These are phyloP conservation scores for Leucoagaricus sp. DNA, from an alignment of 1,284 basidiomycete species.

Conservation along the genomic window DNA sequence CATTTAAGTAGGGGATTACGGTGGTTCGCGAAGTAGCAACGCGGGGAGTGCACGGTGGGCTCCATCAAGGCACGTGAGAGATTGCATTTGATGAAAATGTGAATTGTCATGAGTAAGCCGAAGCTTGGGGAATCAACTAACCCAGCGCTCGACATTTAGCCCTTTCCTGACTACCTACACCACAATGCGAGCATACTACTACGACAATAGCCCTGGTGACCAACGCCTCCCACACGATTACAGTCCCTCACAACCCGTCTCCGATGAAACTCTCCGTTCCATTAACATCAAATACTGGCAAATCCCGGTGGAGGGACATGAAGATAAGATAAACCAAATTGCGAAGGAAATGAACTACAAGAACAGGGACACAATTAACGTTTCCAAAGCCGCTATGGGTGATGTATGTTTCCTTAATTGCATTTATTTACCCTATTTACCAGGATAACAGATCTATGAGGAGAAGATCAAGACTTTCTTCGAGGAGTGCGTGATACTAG, in stretches of 20 bases:
- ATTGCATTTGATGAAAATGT: too few relatives aligned
- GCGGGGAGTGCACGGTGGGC: too few relatives aligned
- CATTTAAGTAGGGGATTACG: too few relatives aligned
- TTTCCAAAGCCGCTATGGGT: slow-evolving; percentile 74
- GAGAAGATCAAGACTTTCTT: slow-evolving; percentile 80
- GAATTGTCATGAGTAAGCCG: too few relatives aligned
- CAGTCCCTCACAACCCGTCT: slow-evolving; percentile 52
- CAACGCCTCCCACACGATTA: slow-evolving; percentile 77
- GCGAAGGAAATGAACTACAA: slow-evolving; percentile 73
- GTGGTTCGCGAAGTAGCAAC: too few relatives aligned
- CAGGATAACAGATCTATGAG: slow-evolving; percentile 55
- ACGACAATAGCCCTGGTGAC: slow-evolving; percentile 75
- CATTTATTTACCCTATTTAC: background rate
- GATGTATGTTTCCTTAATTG: slow-evolving; percentile 40
- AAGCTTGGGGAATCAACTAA: too few relatives aligned
- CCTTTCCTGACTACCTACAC: too few relatives aligned
- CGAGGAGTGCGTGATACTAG: slow-evolving; percentile 58
- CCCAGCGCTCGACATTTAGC: too few relatives aligned
- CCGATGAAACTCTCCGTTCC: slow-evolving; percentile 44
- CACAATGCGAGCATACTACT: slow-evolving; percentile 88
- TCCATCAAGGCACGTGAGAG: too few relatives aligned
- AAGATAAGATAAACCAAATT: slow-evolving; percentile 55
- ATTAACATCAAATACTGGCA: slow-evolving; percentile 66
- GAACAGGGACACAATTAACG: slow-evolving; percentile 76
- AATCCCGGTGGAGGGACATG: slow-evolving; percentile 60